Evolutionary conservation across 2,329 filamentous ascomycete genomes (phyloP), one percentile per base, ranked within the genome.

Genomic region (Thermochaetoides dissita): DNA sequence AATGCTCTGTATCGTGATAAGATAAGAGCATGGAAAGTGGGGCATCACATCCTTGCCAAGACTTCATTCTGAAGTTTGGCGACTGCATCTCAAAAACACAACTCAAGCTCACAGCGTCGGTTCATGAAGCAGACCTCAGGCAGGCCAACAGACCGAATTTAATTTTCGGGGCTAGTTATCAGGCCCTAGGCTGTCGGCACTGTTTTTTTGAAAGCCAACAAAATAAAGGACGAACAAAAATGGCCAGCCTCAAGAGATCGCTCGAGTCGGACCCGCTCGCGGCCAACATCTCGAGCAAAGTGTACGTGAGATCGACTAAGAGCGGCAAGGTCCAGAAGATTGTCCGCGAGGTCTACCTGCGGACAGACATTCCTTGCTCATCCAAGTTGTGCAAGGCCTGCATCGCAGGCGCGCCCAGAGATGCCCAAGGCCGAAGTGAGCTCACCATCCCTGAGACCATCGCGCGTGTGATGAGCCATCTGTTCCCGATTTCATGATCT

Each of bases 301-400:
- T 93, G 55, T 98, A 93, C 59, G 84, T 98, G 49, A 77, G 91
- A 46, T 95, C 91, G 28, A 94, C 89, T 38, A 88, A 85, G 63
- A 91, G 79, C 62, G 91, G 91, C 63, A 95, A 95, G 67, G 89
- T 96, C 46, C 91, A 96, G 63, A 98, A 98, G 71, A 93, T 98
- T 57, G 91, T 98, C 51, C 79, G 88, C 56, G 91, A 98, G 68
- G 74, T 96, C 49, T 98, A 98, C 63, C 72, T 98, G 47, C 79
- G 91, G 61, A 84, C 89, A 65, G 91, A 98, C 61, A 96, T 98
- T 57, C 89, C 91, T 39, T 98, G 91, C 67, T 95, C 89, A 31
- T 96, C 89, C 28, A 83, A 81, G 61, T 69, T 98, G 36, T 98
- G 91, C 67, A 72, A 73, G 47, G 65, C 63, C 55, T 98, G 91